phyloP scores from a whole-genome alignment of 495 filamentous ascomycete genomes.

The Neurospora sublineolata region DNA sequence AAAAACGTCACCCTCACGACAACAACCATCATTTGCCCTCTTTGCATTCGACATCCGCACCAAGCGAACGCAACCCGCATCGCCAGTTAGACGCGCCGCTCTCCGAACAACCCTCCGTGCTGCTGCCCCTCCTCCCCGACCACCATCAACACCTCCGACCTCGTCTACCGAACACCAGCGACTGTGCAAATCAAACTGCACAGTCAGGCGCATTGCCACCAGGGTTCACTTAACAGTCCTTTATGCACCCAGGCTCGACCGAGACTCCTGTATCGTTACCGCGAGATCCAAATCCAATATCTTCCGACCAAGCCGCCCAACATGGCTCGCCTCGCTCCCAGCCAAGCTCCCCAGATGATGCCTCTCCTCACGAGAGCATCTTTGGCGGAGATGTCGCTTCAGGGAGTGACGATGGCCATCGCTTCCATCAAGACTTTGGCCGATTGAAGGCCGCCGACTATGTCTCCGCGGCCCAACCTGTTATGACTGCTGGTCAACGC shows the following conservation, averaged over 20 bases:
- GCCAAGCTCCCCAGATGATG: slow-evolving; percentile 21
- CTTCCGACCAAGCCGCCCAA: slow-evolving; percentile 40
- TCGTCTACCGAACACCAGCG: slow-evolving; percentile 2
- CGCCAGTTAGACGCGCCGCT: not conserved
- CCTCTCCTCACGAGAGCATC: slow-evolving; percentile 19
- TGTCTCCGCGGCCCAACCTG: not conserved
- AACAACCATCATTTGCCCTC: not conserved
- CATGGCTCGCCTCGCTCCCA: slow-evolving; percentile 60
- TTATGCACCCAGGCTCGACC: slow-evolving; percentile 81
- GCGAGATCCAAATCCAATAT: not conserved
- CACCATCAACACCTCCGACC: not conserved
- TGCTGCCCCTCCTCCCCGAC: not conserved
- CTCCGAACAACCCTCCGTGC: not conserved
- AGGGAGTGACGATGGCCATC: slow-evolving; percentile 18
- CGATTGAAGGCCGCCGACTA: slow-evolving; percentile 28
- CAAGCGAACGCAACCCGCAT: not conserved
- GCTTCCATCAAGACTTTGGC: slow-evolving; percentile 27
- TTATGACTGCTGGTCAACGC: slow-evolving; percentile 40
- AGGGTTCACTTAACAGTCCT: slow-evolving; percentile 39
- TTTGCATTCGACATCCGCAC: not conserved
- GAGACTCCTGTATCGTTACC: slow-evolving; percentile 35
- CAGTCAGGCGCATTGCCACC: slow-evolving; percentile 45
- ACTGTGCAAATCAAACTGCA: slow-evolving; percentile 39
- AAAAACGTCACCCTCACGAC: slow-evolving; percentile 6
- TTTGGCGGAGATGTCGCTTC: slow-evolving; percentile 6